A percentile compares a stretch with the other conserved stretches of the same genome.
These are phyloP conservation scores for Geum urbanum DNA, from an alignment of 306 rosid species.

Conservation along the genomic window DNA sequence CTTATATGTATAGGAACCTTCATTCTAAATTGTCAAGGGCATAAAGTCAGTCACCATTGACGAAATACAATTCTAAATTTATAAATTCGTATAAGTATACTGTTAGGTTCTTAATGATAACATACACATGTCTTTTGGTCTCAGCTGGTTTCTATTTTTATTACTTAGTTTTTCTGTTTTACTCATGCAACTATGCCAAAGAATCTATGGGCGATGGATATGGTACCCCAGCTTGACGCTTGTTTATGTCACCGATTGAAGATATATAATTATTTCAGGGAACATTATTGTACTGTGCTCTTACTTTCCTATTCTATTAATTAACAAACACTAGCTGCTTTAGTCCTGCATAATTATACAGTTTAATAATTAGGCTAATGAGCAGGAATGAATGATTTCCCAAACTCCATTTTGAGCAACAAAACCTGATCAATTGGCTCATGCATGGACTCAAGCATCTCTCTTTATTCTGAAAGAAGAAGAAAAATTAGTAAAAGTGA, in stretches of 20 bases:
- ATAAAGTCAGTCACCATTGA: constrained; percentile 4
- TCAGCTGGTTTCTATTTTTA: neutral
- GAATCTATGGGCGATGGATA: neutral
- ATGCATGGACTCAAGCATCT: neutral
- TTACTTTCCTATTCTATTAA: neutral
- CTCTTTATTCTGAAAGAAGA: neutral
- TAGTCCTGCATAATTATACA: neutral
- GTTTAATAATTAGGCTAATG: neutral
- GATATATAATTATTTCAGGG: neutral
- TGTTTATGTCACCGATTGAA: neutral
- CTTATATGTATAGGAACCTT: neutral
- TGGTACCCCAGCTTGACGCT: constrained; percentile 3
- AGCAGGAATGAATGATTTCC: neutral
- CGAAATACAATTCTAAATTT: neutral
- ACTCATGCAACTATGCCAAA: constrained; percentile 1
- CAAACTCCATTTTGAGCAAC: neutral
- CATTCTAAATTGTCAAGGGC: neutral
- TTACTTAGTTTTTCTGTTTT: neutral
- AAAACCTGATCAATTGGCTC: neutral
- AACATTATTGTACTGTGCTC: neutral
- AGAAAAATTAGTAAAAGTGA: neutral
- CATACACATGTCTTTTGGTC: neutral
- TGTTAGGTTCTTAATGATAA: neutral
- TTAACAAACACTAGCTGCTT: neutral
- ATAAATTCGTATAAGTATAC: neutral